Evolutionary conservation across 768 basidiomycete genomes (phyloP).

Genomic region (Agaricus bisporus): DNA sequence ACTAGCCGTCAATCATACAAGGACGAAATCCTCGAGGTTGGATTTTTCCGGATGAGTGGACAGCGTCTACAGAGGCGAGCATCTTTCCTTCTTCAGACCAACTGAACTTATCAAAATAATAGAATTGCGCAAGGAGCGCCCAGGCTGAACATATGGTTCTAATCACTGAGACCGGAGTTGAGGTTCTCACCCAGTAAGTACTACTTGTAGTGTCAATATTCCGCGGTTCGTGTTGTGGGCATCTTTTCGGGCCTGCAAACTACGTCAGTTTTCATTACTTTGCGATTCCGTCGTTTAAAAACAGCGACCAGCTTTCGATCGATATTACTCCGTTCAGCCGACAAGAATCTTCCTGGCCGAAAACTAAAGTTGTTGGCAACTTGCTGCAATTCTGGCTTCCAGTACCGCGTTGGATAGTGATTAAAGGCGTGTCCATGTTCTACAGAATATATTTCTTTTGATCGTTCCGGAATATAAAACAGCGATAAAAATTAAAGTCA

Average conservation of each 20-base stretch:
- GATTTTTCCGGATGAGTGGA: slow-evolving; percentile 93
- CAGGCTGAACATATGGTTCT: slow-evolving; percentile 88
- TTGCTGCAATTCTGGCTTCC: too few species aligned
- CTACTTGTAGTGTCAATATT: background rate
- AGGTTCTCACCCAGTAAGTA: slow-evolving; percentile 57
- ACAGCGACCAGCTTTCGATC: too few species aligned
- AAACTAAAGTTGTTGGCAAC: too few species aligned
- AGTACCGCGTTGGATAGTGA: too few species aligned
- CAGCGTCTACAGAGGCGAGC: slow-evolving; percentile 77
- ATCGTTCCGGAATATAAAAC: too few species aligned
- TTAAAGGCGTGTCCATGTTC: too few species aligned
- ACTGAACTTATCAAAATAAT: background rate
- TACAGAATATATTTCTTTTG: too few species aligned
- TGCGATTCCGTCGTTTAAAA: too few species aligned
- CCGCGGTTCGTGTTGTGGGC: background rate
- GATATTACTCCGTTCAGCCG: too few species aligned
- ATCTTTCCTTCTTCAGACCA: background rate
- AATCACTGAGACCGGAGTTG: slow-evolving; percentile 72
- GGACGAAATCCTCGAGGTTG: slow-evolving; percentile 61
- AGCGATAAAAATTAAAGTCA: too few species aligned
- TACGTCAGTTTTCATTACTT: background rate
- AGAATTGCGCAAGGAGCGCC: slow-evolving; percentile 80
- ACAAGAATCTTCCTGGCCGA: too few species aligned
- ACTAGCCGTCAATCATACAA: slow-evolving; percentile 71
- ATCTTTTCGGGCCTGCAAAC: background rate